phyloP scores from a whole-genome alignment of 768 basidiomycete species.

The Auriscalpium vulgare region DNA sequence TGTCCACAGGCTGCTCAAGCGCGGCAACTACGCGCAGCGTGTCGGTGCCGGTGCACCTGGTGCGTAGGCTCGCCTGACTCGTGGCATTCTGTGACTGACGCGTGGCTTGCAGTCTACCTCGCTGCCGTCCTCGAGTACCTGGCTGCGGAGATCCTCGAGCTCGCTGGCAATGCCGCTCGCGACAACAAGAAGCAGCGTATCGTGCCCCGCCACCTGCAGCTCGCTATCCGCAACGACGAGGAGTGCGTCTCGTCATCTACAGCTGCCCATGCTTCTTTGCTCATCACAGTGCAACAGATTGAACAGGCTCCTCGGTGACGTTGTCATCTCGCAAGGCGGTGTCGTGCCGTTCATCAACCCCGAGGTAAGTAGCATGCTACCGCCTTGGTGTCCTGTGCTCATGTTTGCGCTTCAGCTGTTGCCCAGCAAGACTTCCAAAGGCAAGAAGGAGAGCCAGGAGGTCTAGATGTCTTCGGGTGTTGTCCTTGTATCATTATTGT shows the following conservation, averaged over 20 bases:
- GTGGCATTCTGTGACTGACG: slow-evolving; percentile 3
- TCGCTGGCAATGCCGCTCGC: slow-evolving; percentile 84
- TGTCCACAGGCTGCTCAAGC: slow-evolving; percentile 84
- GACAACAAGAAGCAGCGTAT: slow-evolving; percentile 96
- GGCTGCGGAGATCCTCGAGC: slow-evolving; percentile 88
- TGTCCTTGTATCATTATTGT: slow-evolving; percentile 4
- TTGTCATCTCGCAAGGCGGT: slow-evolving; percentile 94
- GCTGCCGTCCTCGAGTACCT: slow-evolving; percentile 91
- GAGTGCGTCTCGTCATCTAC: slow-evolving; percentile 40
- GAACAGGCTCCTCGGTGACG: slow-evolving; percentile 65
- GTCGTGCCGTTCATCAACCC: slow-evolving; percentile 78
- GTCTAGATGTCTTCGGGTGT: slow-evolving; percentile 23
- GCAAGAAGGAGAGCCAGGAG: slow-evolving; percentile 44
- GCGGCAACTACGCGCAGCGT: slow-evolving; percentile 80
- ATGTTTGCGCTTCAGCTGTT: slow-evolving; percentile 23
- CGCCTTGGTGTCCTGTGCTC: neutral
- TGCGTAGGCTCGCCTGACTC: slow-evolving; percentile 21
- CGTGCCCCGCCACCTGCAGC: slow-evolving; percentile 89
- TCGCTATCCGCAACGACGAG: slow-evolving; percentile 92
- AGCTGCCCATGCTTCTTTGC: neutral
- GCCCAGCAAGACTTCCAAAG: slow-evolving; percentile 42
- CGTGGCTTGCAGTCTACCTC: slow-evolving; percentile 58
- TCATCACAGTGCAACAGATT: slow-evolving; percentile 32
- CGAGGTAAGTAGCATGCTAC: slow-evolving; percentile 32
- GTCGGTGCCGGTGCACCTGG: slow-evolving; percentile 86